Evolutionary conservation across 2,329 filamentous ascomycete species (phyloP).

Genomic region (Fusarium sacchari): DNA sequence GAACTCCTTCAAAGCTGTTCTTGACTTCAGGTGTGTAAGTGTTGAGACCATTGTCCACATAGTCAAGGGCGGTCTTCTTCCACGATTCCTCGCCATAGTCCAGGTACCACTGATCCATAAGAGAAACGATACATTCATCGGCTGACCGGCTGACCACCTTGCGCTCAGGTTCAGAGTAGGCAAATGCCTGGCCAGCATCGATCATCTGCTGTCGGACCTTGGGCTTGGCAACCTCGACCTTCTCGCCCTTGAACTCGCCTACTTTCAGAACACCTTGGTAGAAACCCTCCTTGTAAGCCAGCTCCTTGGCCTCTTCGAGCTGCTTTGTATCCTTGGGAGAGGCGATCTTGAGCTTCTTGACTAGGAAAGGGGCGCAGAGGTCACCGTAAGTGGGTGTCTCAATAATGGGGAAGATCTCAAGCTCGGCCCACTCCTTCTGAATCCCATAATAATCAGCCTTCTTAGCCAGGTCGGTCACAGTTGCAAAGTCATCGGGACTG

Average conservation of each 20-base stretch:
- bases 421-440: slow-evolving; percentile 93
- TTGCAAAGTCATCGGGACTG: slow-evolving; percentile 92
- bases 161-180: slow-evolving; percentile 92
- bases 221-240: slow-evolving; percentile 87
- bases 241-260: slow-evolving; percentile 87
- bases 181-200: slow-evolving; percentile 81
- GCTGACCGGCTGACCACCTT: slow-evolving; percentile 88
- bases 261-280: slow-evolving; percentile 93
- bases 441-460: slow-evolving; percentile 97
- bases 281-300: slow-evolving; percentile 97
- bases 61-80: slow-evolving; percentile 78
- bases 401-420: slow-evolving; percentile 90
- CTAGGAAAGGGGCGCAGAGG: slow-evolving; percentile 81
- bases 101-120: slow-evolving; percentile 97
- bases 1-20: slow-evolving; percentile 83
- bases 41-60: slow-evolving; percentile 78
- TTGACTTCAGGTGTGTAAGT: slow-evolving; percentile 82
- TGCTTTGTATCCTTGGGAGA: slow-evolving; percentile 93
- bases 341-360: slow-evolving; percentile 94
- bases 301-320: slow-evolving; percentile 91
- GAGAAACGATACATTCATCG: slow-evolving; percentile 91
- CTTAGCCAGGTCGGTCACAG: slow-evolving; percentile 86
- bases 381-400: slow-evolving; percentile 89
- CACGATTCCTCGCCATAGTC: slow-evolving; percentile 94
- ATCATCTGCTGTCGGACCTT: slow-evolving; percentile 84